Evolutionary conservation across 495 filamentous ascomycete species (phyloP), one percentile per base, ranked within the genome.

Genomic region (Filosporella fistucella): DNA sequence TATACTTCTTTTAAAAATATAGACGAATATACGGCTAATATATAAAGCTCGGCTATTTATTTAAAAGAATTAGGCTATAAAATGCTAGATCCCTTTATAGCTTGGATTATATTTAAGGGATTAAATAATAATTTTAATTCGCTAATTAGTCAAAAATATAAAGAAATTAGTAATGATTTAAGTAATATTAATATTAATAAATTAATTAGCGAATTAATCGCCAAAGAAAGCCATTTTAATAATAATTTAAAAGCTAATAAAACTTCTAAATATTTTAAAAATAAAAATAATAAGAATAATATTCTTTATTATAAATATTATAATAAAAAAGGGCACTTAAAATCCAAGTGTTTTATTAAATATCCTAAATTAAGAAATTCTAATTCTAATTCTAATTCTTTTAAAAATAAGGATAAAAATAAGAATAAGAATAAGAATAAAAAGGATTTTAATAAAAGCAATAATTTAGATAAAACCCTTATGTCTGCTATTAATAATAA

Each of bases 241-340:
- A 24, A 12, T 35, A 20, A 22, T 34, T 16, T 22, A 24, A 32
- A 46, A 9, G 14, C n/a, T 35, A 46, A 35, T 35, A 35, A 35
- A 35, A 16, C 5, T 17, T n/a, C n/a, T n/a, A n/a, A n/a, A n/a
- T 21, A 34, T 11, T 18, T 21, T 46, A 46, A 35, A 16, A 14
- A 35, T 46, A 46, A 46, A 22, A 18, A 29, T 46, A 46, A 46
- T 2, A 46, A 35, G 20, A 46, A 21, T 20, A 35, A 4, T 18
- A 30, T 20, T 16, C 16, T 18, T 13, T 34, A 35, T 22, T 46
- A 14, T 35, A 46, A 13, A 13, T n/a, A 35, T n/a, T 46, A 14
- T 46, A 46, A 36, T 30, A 35, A 46, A 36, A 35, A 36, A n/a
- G 30, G 43, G 2, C 29, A 46, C 23, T 36, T 46, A 46, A 17